Base-by-base conservation (phyloP, 1,284 basidiomycete species). In the Ganoderma leucocontextum region DNA sequence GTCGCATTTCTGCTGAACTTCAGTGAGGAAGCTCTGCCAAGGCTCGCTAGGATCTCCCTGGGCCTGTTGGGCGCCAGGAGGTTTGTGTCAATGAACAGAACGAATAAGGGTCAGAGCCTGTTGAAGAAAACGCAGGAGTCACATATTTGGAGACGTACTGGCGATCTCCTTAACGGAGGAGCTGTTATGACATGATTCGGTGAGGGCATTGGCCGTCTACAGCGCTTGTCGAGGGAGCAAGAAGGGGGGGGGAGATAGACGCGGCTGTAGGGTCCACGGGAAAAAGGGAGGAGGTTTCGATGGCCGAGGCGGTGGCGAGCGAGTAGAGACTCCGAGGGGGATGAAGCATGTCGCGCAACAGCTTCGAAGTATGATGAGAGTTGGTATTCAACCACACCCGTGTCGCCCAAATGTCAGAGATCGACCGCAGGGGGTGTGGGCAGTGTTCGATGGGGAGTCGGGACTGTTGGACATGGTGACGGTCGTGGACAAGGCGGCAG, bases 201-300 rank as follows among this genome's bases (percentile, higher is more conserved):
- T 85, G 2, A 57, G 58, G 83, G n/a, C 76, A 77, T 13, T 15
- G 25, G 25, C 25, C 4, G 22, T 8, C 2, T 29, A 15, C 13
- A 13, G 49, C 49, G 75, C 74, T 86, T 35, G 53, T 64, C 12
- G 75, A 80, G 1, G 78, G 89, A 17, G 78, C 82, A 29, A 29
- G 29, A 69, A 79, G 22, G 78, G 77, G 80, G 81, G 47, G 78
- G 77, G 0, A 79, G 78, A 25, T 44, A 66, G 33, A 61, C 53
- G 39, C 8, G 35, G 10, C 9, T 6, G 41, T 10, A 19, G 47
- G 52, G 22, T 38, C 13, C 13, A 39, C 25, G 60, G 19, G 60
- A 41, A 25, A 65, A 63, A 61, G 39, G 62, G 44, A 29, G 62
- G 61, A 47, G 39, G 59, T 5, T 19, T 39, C 10, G 10, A 55